Base-by-base conservation (phyloP, 495 filamentous ascomycete genomes). In the Xylaria bambusicola region DNA sequence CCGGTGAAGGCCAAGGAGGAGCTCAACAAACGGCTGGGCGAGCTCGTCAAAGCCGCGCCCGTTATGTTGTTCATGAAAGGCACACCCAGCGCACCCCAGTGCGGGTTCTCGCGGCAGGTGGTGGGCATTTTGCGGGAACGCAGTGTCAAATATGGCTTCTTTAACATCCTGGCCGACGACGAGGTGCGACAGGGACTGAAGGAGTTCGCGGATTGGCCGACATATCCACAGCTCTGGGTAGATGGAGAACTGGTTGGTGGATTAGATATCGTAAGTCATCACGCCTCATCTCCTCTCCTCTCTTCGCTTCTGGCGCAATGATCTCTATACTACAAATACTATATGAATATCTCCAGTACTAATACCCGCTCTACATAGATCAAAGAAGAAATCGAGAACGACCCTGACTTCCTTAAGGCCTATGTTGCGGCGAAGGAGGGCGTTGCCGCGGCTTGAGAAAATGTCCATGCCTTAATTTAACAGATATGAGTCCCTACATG, bases 31-130 rank as follows among this genome's bases (percentile, higher is more conserved):
- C 80, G 94, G 36, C 81, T 99, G 10, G 77, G 70, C 7, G 85
- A 92, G 52, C 79, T 98, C 35, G 92, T 97, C 49, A 94, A 89
- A 74, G 94, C 95, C 3, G 94, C 95, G 27, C 91, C 92, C 3
- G 93, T 98, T 18, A 97, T 98, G 94, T 81, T 98, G 55, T 98
- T 98, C 77, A 91, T 92, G 87, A 92, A 91, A 73, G 90, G 94
- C 33, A 96, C 95, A 1, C 94, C 94, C 0, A 90, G 86, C 63
- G 82, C 85, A 56, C 94, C 94, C 6, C 92, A 97, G 75, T 98
- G 94, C 71, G 94, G 94, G 2, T 98, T 97, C 77, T 94, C 89
- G 62, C 82, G 93, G 52, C 91, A 97, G 75, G 70, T 96, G 36
- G 95, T 98, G 15, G 84, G 79, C 2, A 80, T 98, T 35, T 76